Base-by-base conservation (phyloP, 2,329 filamentous ascomycete species). In the Lecanoromycetidae sp. region DNA sequence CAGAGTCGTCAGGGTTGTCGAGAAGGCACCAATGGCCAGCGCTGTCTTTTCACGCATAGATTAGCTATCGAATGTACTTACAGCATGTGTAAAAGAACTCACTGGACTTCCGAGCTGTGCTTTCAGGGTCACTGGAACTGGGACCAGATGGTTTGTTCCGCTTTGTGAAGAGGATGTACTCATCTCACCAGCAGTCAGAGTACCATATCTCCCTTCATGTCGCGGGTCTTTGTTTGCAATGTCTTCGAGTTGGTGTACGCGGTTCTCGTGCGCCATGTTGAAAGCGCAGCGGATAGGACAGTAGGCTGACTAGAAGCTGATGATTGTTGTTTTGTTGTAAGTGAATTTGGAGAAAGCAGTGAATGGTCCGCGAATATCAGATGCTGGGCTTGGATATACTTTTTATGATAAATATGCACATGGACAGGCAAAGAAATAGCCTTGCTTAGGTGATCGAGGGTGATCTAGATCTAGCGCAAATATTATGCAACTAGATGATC, bases 1-100 rank as follows among this genome's bases (percentile, higher is more conserved):
- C 1, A 77, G 59, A 0, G 72, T 75, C 0, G 71, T 75, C 13
- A 77, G 54, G 0, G 74, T 76, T 1, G 71, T 76, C 0, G 70
- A 67, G 52, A 77, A 76, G 3, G 68, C 72, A 1, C 71, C 72
- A 26, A 75, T 69, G 0, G 69, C 69, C 1, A 75, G 57, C 0
- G 70, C 68, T 8, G 70, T 71, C 66, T 68, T 15, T 20, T n/a
- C 3, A 36, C 6, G 15, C 22, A 20, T 30, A 29, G 35, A 27
- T 32, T 23, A 17, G 13, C 3, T 34, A 41, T 20, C 3, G 9
- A 20, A 10, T 17, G 9, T 4, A 7, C 4, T 12, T 17, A 8
- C 2, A 3, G 17, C n/a, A 15, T 19, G 20, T 19, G n/a, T 8
- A 13, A 34, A 12, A 15, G 22, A 33, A 33, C 46, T 27, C 50